phyloP scores from a whole-genome alignment of 768 basidiomycete genomes.

The Rickenella mellea region DNA sequence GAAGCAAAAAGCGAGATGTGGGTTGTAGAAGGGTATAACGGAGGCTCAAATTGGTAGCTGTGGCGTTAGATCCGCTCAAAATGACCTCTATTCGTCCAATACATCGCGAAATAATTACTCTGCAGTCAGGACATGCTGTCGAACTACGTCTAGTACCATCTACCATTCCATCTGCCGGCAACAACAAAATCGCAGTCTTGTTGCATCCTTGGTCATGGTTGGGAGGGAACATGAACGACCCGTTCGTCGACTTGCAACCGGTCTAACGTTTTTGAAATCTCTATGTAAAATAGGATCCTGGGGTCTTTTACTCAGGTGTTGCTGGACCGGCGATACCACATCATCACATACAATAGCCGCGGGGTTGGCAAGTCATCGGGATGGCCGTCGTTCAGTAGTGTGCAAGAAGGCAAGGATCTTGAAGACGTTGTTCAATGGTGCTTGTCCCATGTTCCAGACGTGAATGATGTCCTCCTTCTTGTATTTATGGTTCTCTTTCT shows the following conservation, averaged over 20 bases:
- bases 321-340: slow-evolving; percentile 37
- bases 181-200: slow-evolving; percentile 51
- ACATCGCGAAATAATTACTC: not conserved
- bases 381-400: slow-evolving; percentile 64
- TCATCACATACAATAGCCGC: slow-evolving; percentile 68
- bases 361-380: slow-evolving; percentile 71
- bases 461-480: slow-evolving; percentile 46
- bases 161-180: not conserved
- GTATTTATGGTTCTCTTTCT: slow-evolving; percentile 29
- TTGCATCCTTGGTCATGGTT: slow-evolving; percentile 85
- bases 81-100: not conserved
- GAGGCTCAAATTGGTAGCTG: no score
- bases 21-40: no score
- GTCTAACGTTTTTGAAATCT: not conserved
- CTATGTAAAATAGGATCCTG: slow-evolving; percentile 19
- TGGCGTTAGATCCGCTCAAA: no score
- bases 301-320: slow-evolving; percentile 25
- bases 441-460: slow-evolving; percentile 27
- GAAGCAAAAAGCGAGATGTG: no score
- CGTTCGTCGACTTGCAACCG: slow-evolving; percentile 41
- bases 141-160: not conserved
- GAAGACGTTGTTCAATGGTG: slow-evolving; percentile 52
- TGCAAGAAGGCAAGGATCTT: slow-evolving; percentile 62
- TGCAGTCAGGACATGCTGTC: not conserved
- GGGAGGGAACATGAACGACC: slow-evolving; percentile 67